Base-by-base conservation (phyloP, 148 eudicot species). In the Persicaria tinctoria region DNA sequence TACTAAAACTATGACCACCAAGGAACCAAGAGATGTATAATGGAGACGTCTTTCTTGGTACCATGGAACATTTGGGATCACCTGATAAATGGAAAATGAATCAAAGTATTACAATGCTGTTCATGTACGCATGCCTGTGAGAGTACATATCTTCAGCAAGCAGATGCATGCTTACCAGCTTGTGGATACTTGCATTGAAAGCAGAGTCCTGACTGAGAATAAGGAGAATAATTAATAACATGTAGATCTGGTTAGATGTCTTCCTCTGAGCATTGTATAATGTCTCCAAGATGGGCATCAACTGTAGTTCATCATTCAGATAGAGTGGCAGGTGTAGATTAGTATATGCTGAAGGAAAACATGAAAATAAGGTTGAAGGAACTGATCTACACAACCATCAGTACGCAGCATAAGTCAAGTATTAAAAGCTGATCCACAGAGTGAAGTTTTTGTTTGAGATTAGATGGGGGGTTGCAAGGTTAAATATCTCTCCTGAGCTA, bases 141-240 rank as follows among this genome's bases (percentile, higher is more conserved):
- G 72, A 32, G 14, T 4, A 75, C 57, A 18, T 45, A 62, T 72
- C 27, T 73, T 38, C 73, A 70, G 73, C 44, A 72, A 74, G 45
- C 62, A 66, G 48, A 66, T 66, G 48, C 47, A 38, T 66, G 70
- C 78, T 87, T 76, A 92, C 98, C 92, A 91, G 83, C 81, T 89
- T 94, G 87, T 94, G 97, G 72, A 94, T 80, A 78, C 97, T 94
- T 57, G 97, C 90, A 79, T 92, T 91, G 77, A 94, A 92, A 79
- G 97, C 87, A 64, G 98, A 90, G 79, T 94, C 98, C 79, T 94
- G 98, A 81, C 96, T 94, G 45, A 94, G 96, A 72, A 94, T 94
- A 73, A 94, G 91, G 81, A 92, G 91, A 78, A 92, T 85, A 78
- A 94, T 86, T 79, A 94, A 85, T 81, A 90, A 83, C 97, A 94